Conservation (phyloP, 1,284 basidiomycete species). For the Sanghuangporus weigelae region DNA sequence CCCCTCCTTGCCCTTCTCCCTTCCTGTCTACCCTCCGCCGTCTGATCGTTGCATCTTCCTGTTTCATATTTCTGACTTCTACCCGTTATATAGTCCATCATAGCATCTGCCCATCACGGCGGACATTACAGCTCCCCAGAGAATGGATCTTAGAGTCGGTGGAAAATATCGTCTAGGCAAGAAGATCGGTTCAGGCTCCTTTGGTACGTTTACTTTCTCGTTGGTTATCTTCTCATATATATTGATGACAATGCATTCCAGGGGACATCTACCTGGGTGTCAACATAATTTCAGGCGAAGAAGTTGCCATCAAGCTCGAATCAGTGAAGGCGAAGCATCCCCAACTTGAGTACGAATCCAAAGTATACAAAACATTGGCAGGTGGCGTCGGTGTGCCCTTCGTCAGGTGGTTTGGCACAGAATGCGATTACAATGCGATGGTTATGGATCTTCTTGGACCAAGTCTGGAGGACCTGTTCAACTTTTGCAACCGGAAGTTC, state of each 20-base stretch:
- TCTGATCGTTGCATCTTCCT: slow-evolving; percentile 10
- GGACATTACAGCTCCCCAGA: slow-evolving; percentile 56
- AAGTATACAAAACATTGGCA: slow-evolving; percentile 95
- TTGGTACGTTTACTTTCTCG: slow-evolving; percentile 58
- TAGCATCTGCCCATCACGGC: slow-evolving; percentile 42
- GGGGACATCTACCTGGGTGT: slow-evolving; percentile 99
- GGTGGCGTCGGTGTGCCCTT: slow-evolving; percentile 99
- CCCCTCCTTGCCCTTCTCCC: slow-evolving; percentile 7
- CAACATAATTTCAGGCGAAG: slow-evolving; percentile 99
- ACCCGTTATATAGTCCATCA: slow-evolving; percentile 5
- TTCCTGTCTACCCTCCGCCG: slow-evolving; percentile 4
- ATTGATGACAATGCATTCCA: slow-evolving; percentile 28
- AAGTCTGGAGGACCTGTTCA: slow-evolving; percentile 98
- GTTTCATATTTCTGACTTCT: slow-evolving; percentile 10
- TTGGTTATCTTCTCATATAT: background rate
- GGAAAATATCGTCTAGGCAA: slow-evolving; percentile 99
- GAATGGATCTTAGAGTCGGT: slow-evolving; percentile 92
- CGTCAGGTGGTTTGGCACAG: slow-evolving; percentile 97
- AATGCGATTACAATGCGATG: slow-evolving; percentile 99
- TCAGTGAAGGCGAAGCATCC: slow-evolving; percentile 99
- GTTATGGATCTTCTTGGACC: slow-evolving; percentile 97
- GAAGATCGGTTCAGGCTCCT: slow-evolving; percentile 99
- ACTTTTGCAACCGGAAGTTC: slow-evolving; percentile 99
- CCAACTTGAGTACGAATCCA: slow-evolving; percentile 99
- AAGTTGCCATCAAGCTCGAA: slow-evolving; percentile 99